Conservation (phyloP, 495 filamentous ascomycete species). For the Xylaria castorea region DNA sequence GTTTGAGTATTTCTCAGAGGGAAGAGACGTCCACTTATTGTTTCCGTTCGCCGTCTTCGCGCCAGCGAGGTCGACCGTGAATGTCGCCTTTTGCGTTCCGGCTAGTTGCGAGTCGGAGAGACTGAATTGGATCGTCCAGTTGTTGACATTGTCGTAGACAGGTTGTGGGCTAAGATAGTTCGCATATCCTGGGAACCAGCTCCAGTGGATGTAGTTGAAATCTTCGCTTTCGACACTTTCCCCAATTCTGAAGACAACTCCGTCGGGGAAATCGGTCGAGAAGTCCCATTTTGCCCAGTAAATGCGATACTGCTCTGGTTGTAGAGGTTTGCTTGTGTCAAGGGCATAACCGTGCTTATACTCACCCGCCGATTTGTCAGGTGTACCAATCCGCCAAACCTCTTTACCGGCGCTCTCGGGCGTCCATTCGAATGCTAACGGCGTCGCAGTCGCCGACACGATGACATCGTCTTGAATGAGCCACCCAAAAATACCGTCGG, state of each 20-base stretch:
- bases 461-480: constrained; percentile 36
- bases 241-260: constrained; percentile 56
- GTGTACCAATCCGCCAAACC: constrained; percentile 61
- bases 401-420: constrained; percentile 59
- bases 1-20: constrained; percentile 26
- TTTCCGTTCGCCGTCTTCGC: constrained; percentile 62
- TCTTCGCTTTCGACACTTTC: constrained; percentile 46
- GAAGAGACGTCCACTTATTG: constrained; percentile 28
- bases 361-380: constrained; percentile 62
- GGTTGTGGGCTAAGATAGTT: constrained; percentile 35
- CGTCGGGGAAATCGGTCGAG: constrained; percentile 59
- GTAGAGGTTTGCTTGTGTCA: constrained; percentile 52
- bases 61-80: constrained; percentile 62
- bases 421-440: constrained; percentile 44
- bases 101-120: constrained; percentile 36
- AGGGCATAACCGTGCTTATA: constrained; percentile 58
- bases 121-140: constrained; percentile 59
- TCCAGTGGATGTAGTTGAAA: constrained; percentile 61
- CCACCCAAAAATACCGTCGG: constrained; percentile 63
- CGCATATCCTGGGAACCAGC: constrained; percentile 51
- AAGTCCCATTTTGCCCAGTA: constrained; percentile 65
- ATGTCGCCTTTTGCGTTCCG: constrained; percentile 47
- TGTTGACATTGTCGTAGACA: constrained; percentile 46
- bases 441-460: constrained; percentile 42
- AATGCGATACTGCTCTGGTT: constrained; percentile 58